These are phyloP conservation scores for Irpex sp. DNA, from an alignment of 1,284 basidiomycete genomes.

Conservation along the genomic window DNA sequence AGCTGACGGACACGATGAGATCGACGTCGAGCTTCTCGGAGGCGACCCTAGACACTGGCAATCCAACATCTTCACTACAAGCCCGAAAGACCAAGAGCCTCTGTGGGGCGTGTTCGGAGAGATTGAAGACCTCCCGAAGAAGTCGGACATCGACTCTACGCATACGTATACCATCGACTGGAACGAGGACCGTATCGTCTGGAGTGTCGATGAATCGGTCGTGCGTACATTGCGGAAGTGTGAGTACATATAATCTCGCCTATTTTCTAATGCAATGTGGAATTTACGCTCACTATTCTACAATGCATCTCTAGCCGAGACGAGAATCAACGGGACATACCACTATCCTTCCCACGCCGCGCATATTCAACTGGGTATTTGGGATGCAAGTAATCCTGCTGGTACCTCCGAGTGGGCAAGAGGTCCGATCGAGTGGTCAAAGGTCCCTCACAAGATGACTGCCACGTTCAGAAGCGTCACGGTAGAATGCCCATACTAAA, in stretches of 20 bases:
- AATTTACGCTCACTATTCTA: too few species aligned
- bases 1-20: slow-evolving; percentile 37
- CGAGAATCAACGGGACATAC: slow-evolving; percentile 32
- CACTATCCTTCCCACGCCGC: slow-evolving; percentile 35
- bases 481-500: slow-evolving; percentile 35
- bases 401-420: slow-evolving; percentile 45
- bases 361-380: slow-evolving; percentile 42
- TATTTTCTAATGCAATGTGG: neutral
- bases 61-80: slow-evolving; percentile 41
- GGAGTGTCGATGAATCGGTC: slow-evolving; percentile 38
- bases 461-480: slow-evolving; percentile 36
- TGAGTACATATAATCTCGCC: slow-evolving; percentile 17
- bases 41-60: slow-evolving; percentile 39
- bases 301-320: slow-evolving; percentile 25
- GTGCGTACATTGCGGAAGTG: slow-evolving; percentile 35
- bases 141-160: slow-evolving; percentile 19
- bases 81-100: slow-evolving; percentile 29
- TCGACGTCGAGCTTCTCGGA: slow-evolving; percentile 43
- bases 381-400: slow-evolving; percentile 42
- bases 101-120: slow-evolving; percentile 37
- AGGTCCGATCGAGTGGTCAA: slow-evolving; percentile 43
- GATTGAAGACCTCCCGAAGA: slow-evolving; percentile 27
- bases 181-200: slow-evolving; percentile 36
- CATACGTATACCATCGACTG: slow-evolving; percentile 44
- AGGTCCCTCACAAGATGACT: slow-evolving; percentile 29